Evolutionary conservation across 176 grass and related monocot genomes (phyloP), one percentile per base, ranked within the genome.

Genomic region (Metroxylon sagu): DNA sequence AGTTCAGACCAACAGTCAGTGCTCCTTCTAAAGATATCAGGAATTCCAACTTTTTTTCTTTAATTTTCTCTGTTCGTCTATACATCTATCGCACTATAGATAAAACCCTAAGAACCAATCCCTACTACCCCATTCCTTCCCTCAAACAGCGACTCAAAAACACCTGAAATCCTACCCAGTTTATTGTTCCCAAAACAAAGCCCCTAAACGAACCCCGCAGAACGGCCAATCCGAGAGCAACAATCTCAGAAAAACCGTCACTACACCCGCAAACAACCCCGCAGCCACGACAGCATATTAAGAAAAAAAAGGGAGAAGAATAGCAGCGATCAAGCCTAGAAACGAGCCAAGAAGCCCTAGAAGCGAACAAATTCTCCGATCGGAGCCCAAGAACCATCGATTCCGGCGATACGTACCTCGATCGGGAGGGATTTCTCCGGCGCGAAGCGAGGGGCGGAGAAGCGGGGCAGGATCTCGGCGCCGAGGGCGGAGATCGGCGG

Each of bases 351-450:
- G 26, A 54, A 55, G 25, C 6, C 51, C 27, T 21, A 6, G 4
- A 54, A 17, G 26, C 50, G 14, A 50, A 16, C 35, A 67, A 54
- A 19, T 52, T 8, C n/a, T 19, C 52, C 28, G 65, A 67, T 54
- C 65, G 53, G 26, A n/a, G 25, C 5, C 26, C 4, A 43, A 21
- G 26, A 27, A 35, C 62, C 8, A 16, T 12, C 4, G 23, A 26
- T 65, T 50, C 26, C 25, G 0, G 6, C 17, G 8, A 54, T 10
- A 67, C 52, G 19, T 55, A 67, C 65, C 65, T 67, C 65, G 65
- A 67, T 35, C 17, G 50, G 28, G 51, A 67, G 65, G 65, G 65
- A 10, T 55, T 67, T 29, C 51, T 67, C 17, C 27, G 15, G 6
- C 16, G 50, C 53, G 65, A 28, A 7, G 53, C 53, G 53, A 64